These are phyloP conservation scores for Chenopodium berlandieri DNA, from an alignment of 148 eudicot genomes.

Conservation along the genomic window DNA sequence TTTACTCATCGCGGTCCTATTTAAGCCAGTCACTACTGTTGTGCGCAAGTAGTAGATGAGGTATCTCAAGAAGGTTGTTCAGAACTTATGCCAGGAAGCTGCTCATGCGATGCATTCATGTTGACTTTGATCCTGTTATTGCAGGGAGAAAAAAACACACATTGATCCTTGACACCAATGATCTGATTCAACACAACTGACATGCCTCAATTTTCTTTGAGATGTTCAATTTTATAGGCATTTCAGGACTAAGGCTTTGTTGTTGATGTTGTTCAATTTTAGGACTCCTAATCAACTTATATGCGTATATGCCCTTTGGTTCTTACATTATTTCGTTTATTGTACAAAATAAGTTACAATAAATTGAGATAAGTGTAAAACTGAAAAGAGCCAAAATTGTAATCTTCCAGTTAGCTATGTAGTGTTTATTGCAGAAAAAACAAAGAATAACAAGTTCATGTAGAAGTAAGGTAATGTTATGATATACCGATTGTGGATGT, in stretches of 20 bases:
- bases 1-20: constrained; percentile 4
- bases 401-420: neutral
- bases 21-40: constrained; percentile 11
- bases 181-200: neutral
- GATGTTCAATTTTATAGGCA: no score
- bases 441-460: neutral
- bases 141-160: neutral
- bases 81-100: constrained; percentile 38
- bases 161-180: neutral
- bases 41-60: constrained; percentile 21
- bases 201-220: no score
- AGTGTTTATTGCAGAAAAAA: neutral
- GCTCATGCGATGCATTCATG: constrained; percentile 79
- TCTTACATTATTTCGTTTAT: no score
- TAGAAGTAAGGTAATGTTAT: neutral
- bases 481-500: constrained; percentile 84
- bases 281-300: no score
- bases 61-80: constrained; percentile 26
- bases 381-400: neutral
- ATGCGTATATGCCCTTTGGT: no score
- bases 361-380: neutral
- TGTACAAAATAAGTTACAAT: no score
- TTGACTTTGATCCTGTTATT: constrained; percentile 89
- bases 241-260: no score
- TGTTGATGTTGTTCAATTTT: no score